These are phyloP conservation scores for Saturnispora sekii DNA, from an alignment of 805 yeast genomes.

Conservation along the genomic window DNA sequence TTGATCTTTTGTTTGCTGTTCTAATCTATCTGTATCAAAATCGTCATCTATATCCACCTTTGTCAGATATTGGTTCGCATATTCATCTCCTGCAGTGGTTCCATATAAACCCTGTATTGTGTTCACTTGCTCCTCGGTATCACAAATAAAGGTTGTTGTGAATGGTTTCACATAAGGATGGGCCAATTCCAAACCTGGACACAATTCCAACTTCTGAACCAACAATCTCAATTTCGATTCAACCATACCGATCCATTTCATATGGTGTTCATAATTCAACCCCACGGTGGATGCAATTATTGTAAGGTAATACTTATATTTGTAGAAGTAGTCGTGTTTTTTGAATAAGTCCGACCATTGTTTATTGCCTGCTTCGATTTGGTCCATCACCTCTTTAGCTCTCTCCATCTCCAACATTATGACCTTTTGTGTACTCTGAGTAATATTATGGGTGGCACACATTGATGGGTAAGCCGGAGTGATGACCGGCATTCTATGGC, in stretches of 20 bases:
- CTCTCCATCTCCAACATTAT: slow-evolving; percentile 72
- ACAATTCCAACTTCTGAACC: slow-evolving; percentile 73
- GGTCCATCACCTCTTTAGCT: slow-evolving; percentile 63
- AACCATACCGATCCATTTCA: slow-evolving; percentile 87
- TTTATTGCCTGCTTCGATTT: slow-evolving; percentile 52
- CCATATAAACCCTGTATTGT: slow-evolving; percentile 38
- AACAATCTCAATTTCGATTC: slow-evolving; percentile 77
- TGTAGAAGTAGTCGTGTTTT: slow-evolving; percentile 73
- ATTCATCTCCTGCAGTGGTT: slow-evolving; percentile 42
- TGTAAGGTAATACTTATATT: slow-evolving; percentile 79
- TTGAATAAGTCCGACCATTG: slow-evolving; percentile 68
- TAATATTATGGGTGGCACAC: slow-evolving; percentile 98
- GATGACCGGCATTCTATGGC: slow-evolving; percentile 93
- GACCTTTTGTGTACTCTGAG: slow-evolving; percentile 76
- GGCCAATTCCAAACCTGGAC: slow-evolving; percentile 68
- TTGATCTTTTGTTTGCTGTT: slow-evolving; percentile 17
- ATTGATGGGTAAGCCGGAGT: slow-evolving; percentile 98
- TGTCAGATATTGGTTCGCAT: slow-evolving; percentile 27
- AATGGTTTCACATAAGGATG: slow-evolving; percentile 85
- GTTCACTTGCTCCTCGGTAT: slow-evolving; percentile 32
- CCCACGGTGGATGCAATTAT: slow-evolving; percentile 70
- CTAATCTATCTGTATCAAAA: slow-evolving; percentile 22
- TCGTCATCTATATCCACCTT: slow-evolving; percentile 25
- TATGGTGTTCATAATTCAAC: slow-evolving; percentile 61
- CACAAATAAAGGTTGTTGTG: slow-evolving; percentile 37